Evolutionary conservation across 306 rosid genomes (phyloP), one percentile per base, ranked within the genome.

Genomic region (Sicyos baderoa): DNA sequence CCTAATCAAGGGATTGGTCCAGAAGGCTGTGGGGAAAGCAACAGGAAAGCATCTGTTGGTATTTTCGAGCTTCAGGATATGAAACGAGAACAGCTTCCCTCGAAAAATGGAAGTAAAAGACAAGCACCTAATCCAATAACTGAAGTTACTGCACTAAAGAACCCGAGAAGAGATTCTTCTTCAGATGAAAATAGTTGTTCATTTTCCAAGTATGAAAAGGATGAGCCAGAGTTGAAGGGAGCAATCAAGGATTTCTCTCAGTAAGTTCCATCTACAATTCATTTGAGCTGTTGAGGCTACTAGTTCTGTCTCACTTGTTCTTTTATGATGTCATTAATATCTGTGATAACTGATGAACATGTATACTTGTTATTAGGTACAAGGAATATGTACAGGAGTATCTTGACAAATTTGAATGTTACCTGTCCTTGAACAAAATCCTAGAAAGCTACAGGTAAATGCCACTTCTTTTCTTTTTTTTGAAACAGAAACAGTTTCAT

Each of bases 131-230:
- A 80, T 81, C 54, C 83, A 64, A 25, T 68, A 72, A 80, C 74
- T 61, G 98, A 85, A 77, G 79, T 81, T 77, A 72, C 79, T 35
- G 88, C 85, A 72, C 84, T 71, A 51, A 86, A 82, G 79, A 89
- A 85, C 75, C 78, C 80, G 84, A 93, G 93, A 75, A 84, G 96
- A 77, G 99, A 93, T 79, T 90, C 99, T 6, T 90, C 99, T 73
- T 94, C 96, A 37, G 99, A 90, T 77, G 97, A 94, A 79, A 94
- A 90, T 71, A 90, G 99, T 80, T 92, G 95, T 81, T 90, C 99
- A 49, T 94, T 85, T 83, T 84, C 97, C 15, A 90, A 90, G 79
- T 94, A 86, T 51, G 99, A 88, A 70, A 94, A 88, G 82, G 94
- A 88, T 50, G 84, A 88, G 79, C 92, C 99, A 23, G 97, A 94